Base-by-base conservation (phyloP, 2,329 filamentous ascomycete species). In the Monilinia fructigena region DNA sequence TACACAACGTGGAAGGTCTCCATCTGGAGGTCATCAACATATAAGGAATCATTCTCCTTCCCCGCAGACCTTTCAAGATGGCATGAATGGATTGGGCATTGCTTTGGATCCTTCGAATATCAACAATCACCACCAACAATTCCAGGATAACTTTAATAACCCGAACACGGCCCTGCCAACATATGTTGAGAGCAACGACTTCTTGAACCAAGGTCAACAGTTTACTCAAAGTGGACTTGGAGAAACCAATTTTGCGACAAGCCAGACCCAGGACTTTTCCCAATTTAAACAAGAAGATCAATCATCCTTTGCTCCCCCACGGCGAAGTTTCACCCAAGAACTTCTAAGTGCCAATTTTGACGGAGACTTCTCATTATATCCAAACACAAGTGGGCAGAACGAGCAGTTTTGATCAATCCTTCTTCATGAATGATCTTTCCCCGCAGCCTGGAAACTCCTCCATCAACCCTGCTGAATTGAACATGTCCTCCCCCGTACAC, bases 311-410 rank as follows among this genome's bases (percentile, higher is more conserved):
- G 77, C 77, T 71, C 75, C 55, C 31, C 71, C 79, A 80, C 81
- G 82, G 64, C 81, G 82, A 68, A 79, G 78, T 67, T 86, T 82
- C 67, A 75, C 78, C 12, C 79, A 82, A 70, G 76, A 77, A 66
- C 78, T 82, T 67, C 74, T 88, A 53, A 79, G 81, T 53, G 76
- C 82, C 23, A 83, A 81, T 69, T 84, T 86, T 69, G 79, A 79
- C 75, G 79, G 81, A 73, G 86, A 90, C 77, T 89, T 89, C 75
- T 85, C 86, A 60, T 81, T 90, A 72, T 92, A 90, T 73, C 83
- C 87, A 4, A 76, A 82, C 11, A 78, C 82, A 60, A 80, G 82
- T 71, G 79, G 81, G 66, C 79, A 78, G 60, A 80, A 81, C 69
- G 83, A 86, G 69, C 85, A 86, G 73, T 86, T 88, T 88, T 74